Percentiles rank a stretch among this genome's conserved stretches.
These are phyloP conservation scores for Leptosphaerulina australis DNA, from an alignment of 2,329 filamentous ascomycete genomes.

Conservation along the genomic window DNA sequence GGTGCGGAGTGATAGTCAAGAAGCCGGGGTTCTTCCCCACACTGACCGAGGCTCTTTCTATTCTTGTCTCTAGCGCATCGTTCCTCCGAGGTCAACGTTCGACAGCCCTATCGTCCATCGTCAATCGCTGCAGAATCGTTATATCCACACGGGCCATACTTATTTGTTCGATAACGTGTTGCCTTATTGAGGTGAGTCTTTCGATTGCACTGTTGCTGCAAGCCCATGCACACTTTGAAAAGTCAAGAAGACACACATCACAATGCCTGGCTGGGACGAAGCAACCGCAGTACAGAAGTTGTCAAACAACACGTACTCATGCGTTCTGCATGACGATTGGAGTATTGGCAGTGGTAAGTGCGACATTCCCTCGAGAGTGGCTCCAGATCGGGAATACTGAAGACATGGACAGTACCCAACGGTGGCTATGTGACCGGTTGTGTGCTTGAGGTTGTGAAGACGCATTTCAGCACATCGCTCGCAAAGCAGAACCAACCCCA, in stretches of 20 bases:
- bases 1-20: constrained; percentile 25
- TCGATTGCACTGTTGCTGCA: not conserved
- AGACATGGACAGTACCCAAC: constrained; percentile 75
- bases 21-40: constrained; percentile 24
- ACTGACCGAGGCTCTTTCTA: constrained; percentile 35
- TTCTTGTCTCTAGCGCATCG: constrained; percentile 19
- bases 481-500: constrained; percentile 65
- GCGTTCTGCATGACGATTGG: constrained; percentile 64
- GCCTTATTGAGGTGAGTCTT: not conserved
- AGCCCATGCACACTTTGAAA: not conserved
- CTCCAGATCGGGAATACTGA: not conserved
- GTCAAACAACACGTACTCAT: constrained; percentile 64
- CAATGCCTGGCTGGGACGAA: constrained; percentile 52
- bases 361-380: too few relatives aligned
- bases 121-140: not conserved
- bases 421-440: constrained; percentile 71
- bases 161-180: not conserved
- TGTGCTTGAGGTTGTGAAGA: constrained; percentile 64
- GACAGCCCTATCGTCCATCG: not conserved
- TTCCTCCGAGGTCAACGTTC: constrained; percentile 28
- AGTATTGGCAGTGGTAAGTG: constrained; percentile 66
- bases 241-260: constrained; percentile 5
- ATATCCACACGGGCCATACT: not conserved
- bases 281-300: constrained; percentile 57
- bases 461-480: constrained; percentile 65